Conservation (phyloP, 805 yeast species). For the Myxozyma monticola region DNA sequence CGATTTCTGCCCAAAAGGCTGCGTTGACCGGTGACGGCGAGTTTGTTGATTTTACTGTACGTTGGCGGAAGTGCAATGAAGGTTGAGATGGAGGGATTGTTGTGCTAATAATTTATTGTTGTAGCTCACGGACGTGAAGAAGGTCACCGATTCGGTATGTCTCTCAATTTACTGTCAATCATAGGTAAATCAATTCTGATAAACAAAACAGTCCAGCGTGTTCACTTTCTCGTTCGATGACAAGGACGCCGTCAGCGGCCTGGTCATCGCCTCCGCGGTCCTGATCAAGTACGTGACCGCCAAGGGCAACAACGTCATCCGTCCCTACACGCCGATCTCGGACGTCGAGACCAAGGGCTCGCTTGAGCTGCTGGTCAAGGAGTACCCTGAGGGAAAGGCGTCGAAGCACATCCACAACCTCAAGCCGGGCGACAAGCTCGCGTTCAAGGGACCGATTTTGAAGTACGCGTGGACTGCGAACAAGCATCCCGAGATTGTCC, state of each 20-base stretch:
- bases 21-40: slow-evolving; percentile 23
- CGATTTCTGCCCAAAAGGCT: slow-evolving; percentile 23
- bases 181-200: background rate
- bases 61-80: background rate
- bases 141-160: slow-evolving; percentile 23
- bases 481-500: slow-evolving; percentile 72
- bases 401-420: slow-evolving; percentile 68
- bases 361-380: slow-evolving; percentile 79
- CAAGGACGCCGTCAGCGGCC: slow-evolving; percentile 28
- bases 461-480: slow-evolving; percentile 92
- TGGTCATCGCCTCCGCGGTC: slow-evolving; percentile 65
- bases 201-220: slow-evolving; percentile 13
- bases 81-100: background rate
- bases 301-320: slow-evolving; percentile 78
- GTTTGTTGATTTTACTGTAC: slow-evolving; percentile 27
- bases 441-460: slow-evolving; percentile 90
- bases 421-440: slow-evolving; percentile 74
- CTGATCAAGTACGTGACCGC: slow-evolving; percentile 74
- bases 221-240: slow-evolving; percentile 32
- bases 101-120: background rate
- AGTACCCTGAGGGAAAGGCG: slow-evolving; percentile 82
- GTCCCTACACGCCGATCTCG: slow-evolving; percentile 81
- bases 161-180: background rate
- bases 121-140: slow-evolving; percentile 21
- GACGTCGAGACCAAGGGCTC: slow-evolving; percentile 69